Evolutionary conservation across 495 filamentous ascomycete genomes (phyloP).

Genomic region (Lasiosphaeria hispida): DNA sequence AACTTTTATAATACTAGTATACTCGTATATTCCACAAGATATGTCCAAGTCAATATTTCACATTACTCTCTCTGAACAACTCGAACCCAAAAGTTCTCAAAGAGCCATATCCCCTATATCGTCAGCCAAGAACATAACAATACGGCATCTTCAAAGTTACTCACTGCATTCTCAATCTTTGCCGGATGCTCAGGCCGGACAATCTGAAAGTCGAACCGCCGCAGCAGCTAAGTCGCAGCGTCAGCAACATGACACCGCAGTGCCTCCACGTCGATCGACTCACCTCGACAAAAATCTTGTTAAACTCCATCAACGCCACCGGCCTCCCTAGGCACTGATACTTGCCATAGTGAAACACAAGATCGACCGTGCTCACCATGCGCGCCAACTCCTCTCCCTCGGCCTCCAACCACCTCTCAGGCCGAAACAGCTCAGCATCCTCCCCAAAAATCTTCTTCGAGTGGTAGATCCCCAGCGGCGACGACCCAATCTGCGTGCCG

Average conservation of each 20-base stretch:
- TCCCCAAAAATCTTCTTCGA: conserved; percentile 38
- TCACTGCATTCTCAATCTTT: conserved; percentile 10
- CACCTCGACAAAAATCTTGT: conserved; percentile 39
- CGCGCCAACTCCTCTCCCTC: conserved; percentile 26
- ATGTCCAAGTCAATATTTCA: too few species aligned
- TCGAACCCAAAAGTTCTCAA: conserved; percentile 15
- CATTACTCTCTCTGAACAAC: not conserved
- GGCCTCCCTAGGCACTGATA: conserved; percentile 33
- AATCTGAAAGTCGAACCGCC: conserved; percentile 41
- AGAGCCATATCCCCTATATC: conserved; percentile 15
- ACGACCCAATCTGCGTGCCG: conserved; percentile 45
- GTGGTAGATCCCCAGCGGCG: conserved; percentile 25
- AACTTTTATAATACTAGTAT: too few species aligned
- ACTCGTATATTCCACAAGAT: too few species aligned
- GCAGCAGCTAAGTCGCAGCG: conserved; percentile 35
- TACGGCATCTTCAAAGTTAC: not conserved
- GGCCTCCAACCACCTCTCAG: conserved; percentile 50
- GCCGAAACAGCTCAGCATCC: conserved; percentile 44
- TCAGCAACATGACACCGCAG: not conserved
- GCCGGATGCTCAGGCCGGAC: conserved; percentile 15
- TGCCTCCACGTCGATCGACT: not conserved
- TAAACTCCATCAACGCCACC: conserved; percentile 38
- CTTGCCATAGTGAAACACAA: conserved; percentile 35
- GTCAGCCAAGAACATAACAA: not conserved
- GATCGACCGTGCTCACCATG: conserved; percentile 33